Conservation (phyloP, 768 basidiomycete genomes). For the Suillus sp. region DNA sequence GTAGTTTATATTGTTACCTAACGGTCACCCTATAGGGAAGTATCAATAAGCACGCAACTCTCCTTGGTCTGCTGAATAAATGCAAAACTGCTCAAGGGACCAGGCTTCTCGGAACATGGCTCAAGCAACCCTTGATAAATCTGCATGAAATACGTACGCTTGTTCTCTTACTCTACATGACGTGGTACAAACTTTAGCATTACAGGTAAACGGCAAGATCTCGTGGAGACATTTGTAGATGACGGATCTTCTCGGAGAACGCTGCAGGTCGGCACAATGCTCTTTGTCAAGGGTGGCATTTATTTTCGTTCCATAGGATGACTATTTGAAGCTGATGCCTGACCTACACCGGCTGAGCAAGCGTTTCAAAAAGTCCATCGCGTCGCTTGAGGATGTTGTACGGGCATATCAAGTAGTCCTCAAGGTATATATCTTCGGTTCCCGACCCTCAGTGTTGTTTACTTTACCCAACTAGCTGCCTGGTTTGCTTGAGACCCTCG, state of each 20-base stretch:
- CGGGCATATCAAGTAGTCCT: slow-evolving; percentile 92
- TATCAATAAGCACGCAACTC: slow-evolving; percentile 77
- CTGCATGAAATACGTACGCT: slow-evolving; percentile 83
- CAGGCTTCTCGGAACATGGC: slow-evolving; percentile 84
- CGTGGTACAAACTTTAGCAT: background rate
- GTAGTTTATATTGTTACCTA: background rate
- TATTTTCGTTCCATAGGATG: slow-evolving; percentile 54
- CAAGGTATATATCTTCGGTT: slow-evolving; percentile 49
- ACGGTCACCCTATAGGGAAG: slow-evolving; percentile 43
- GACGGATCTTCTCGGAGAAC: slow-evolving; percentile 70
- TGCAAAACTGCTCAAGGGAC: slow-evolving; percentile 97
- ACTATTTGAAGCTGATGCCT: slow-evolving; percentile 88
- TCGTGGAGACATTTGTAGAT: slow-evolving; percentile 86
- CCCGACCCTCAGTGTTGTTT: background rate
- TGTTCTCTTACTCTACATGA: slow-evolving; percentile 6
- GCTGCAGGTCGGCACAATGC: slow-evolving; percentile 58
- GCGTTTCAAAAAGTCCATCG: slow-evolving; percentile 81
- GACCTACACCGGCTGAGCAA: slow-evolving; percentile 93
- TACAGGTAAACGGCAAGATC: slow-evolving; percentile 79
- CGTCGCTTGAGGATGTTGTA: slow-evolving; percentile 92
- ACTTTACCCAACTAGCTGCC: slow-evolving; percentile 55
- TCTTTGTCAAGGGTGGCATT: background rate
- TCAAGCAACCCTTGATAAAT: slow-evolving; percentile 95
- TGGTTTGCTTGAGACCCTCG: slow-evolving; percentile 68
- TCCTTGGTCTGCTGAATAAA: slow-evolving; percentile 89